A percentile compares a stretch with the other conserved stretches of the same genome.
phyloP scores from a whole-genome alignment of 2,329 filamentous ascomycete genomes.

The Pyricularia sp. region DNA sequence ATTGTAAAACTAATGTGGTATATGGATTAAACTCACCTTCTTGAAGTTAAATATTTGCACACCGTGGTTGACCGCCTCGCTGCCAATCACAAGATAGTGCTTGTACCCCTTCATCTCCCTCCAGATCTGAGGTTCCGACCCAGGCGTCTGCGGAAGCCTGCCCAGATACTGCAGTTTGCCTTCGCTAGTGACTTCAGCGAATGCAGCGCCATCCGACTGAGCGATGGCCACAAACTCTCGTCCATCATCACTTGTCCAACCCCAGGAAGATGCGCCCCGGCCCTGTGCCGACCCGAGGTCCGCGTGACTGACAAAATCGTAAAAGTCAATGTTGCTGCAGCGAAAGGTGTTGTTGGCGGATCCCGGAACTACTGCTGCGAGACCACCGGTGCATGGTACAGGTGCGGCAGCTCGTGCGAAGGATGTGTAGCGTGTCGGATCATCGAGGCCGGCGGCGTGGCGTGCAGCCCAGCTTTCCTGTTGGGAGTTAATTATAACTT shows the following conservation, averaged over 20 bases:
- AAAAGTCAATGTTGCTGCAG: slow-evolving; percentile 6
- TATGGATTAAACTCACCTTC: slow-evolving; percentile 38
- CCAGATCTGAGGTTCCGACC: slow-evolving; percentile 24
- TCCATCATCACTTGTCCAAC: slow-evolving; percentile 40
- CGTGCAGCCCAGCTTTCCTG: background rate
- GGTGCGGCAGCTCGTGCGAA: background rate
- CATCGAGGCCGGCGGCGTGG: background rate
- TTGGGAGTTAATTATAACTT: background rate
- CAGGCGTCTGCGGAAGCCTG: slow-evolving; percentile 29
- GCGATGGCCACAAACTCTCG: slow-evolving; percentile 46
- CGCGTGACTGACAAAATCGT: slow-evolving; percentile 6
- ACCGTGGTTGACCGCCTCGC: slow-evolving; percentile 37
- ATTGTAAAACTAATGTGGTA: slow-evolving; percentile 16
- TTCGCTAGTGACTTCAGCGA: slow-evolving; percentile 38
- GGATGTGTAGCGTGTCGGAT: slow-evolving; percentile 1
- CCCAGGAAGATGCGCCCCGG: slow-evolving; percentile 13
- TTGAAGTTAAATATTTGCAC: slow-evolving; percentile 56
- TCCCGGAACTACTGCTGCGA: slow-evolving; percentile 1
- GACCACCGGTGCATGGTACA: slow-evolving; percentile 1
- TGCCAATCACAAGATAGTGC: slow-evolving; percentile 27
- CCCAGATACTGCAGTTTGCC: slow-evolving; percentile 44
- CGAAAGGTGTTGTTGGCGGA: slow-evolving; percentile 5
- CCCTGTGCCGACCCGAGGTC: slow-evolving; percentile 3
- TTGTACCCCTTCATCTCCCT: slow-evolving; percentile 38
- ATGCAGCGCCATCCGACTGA: slow-evolving; percentile 44